phyloP scores from a whole-genome alignment of 768 basidiomycete species.

The Asterophora lycoperdoides region DNA sequence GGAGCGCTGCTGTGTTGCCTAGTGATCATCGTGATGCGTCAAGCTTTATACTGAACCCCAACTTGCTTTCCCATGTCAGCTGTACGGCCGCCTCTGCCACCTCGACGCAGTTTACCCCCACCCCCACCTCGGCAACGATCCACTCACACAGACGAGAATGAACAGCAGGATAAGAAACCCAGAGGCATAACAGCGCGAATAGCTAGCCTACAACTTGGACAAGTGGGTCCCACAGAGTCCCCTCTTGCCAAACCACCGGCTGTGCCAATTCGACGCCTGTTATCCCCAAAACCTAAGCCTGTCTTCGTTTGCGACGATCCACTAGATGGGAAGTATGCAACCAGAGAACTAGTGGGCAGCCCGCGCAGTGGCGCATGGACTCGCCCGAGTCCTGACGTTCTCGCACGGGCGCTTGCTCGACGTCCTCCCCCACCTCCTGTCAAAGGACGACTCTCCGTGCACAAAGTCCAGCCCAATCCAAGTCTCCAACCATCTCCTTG shows the following conservation, averaged over 20 bases:
- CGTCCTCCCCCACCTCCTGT: constrained; percentile 32
- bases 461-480: not conserved
- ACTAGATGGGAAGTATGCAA: not conserved
- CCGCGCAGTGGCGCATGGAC: constrained; percentile 14
- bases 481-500: constrained; percentile 5
- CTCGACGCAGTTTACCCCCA: constrained; percentile 25
- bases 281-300: not conserved
- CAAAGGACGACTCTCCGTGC: constrained; percentile 1
- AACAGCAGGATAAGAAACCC: constrained; percentile 7
- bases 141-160: not conserved
- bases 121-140: constrained; percentile 10
- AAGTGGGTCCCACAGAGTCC: constrained; percentile 13
- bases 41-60: too few species aligned
- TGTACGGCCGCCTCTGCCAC: constrained; percentile 22
- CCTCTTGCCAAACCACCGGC: constrained; percentile 15
- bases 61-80: constrained; percentile 8
- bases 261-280: constrained; percentile 14
- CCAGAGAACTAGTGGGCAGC: too few species aligned
- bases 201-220: constrained; percentile 25
- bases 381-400: constrained; percentile 13
- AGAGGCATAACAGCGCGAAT: constrained; percentile 29
- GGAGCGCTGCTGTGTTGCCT: not conserved
- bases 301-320: too few species aligned
- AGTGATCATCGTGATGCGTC: not conserved
- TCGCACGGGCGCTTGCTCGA: constrained; percentile 28